Percentiles rank a stretch among this genome's conserved stretches.
Conservation (phyloP, 179 eudicot species). For the Corrigiola litoralis region DNA sequence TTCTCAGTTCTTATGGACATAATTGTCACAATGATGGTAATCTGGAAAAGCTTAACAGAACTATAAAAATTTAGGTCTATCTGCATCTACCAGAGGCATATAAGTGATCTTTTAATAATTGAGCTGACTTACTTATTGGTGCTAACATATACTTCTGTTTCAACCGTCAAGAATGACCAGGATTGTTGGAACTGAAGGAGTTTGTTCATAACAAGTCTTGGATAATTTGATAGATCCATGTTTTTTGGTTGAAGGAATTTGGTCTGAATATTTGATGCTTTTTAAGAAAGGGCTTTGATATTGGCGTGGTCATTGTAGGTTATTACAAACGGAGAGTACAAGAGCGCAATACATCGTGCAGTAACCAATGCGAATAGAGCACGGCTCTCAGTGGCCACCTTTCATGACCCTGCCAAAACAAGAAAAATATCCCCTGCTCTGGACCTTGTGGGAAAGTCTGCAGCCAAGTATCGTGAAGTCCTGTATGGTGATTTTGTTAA, state of each 20-base stretch:
- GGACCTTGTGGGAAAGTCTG: constrained; percentile 38
- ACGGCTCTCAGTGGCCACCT: constrained; percentile 87
- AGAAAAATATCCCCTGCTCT: constrained; percentile 53
- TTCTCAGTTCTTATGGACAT: background rate
- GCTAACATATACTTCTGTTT: too few species aligned
- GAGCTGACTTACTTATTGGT: too few species aligned
- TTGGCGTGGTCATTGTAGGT: constrained; percentile 37
- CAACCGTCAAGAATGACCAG: too few species aligned
- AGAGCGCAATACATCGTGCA: constrained; percentile 76
- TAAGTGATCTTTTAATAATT: too few species aligned
- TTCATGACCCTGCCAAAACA: constrained; percentile 89
- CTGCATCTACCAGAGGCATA: too few species aligned
- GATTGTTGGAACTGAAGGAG: too few species aligned
- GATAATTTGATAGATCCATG: too few species aligned
- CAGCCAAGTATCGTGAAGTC: constrained; percentile 44
- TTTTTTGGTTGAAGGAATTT: background rate
- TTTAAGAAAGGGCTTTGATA: background rate
- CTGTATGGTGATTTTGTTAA: constrained; percentile 81
- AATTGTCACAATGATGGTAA: background rate
- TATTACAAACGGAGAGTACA: constrained; percentile 81
- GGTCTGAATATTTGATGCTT: background rate
- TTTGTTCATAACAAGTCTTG: too few species aligned
- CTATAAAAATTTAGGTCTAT: background rate
- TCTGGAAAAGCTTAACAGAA: background rate
- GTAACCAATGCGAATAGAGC: constrained; percentile 62